These are phyloP conservation scores for Rhizophagus sp. DNA, from an alignment of 192 early-diverging fungal genomes.

Conservation along the genomic window DNA sequence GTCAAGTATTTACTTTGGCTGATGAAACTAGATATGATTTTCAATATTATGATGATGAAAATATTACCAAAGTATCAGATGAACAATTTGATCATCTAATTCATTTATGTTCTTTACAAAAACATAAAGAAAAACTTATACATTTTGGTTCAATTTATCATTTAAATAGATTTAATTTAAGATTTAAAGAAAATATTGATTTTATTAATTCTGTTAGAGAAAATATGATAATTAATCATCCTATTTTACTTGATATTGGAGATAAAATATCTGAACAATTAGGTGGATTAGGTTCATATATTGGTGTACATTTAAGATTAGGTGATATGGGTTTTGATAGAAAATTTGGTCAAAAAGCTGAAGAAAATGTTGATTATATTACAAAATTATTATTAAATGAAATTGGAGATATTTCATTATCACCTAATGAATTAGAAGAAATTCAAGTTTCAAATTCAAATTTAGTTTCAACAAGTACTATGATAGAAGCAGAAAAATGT, in stretches of 20 bases:
- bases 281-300: conserved; percentile 50
- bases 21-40: neutral
- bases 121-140: conserved; percentile 39
- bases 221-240: conserved; percentile 53
- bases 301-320: conserved; percentile 52
- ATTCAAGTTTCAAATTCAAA: neutral
- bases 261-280: conserved; percentile 45
- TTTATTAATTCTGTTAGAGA: conserved; percentile 44
- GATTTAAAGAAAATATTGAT: conserved; percentile 43
- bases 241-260: conserved; percentile 45
- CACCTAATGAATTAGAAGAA: neutral
- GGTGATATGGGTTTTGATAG: conserved; percentile 52
- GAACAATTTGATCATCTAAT: conserved; percentile 42
- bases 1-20: neutral
- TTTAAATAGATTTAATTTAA: conserved; percentile 47
- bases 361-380: conserved; percentile 47
- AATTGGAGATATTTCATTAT: neutral
- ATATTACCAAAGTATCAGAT: neutral
- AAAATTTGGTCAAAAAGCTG: conserved; percentile 36
- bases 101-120: conserved; percentile 42
- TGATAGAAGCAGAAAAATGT: neutral
- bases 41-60: conserved; percentile 5
- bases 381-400: neutral
- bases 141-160: conserved; percentile 60
- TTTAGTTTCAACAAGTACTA: neutral